Evolutionary conservation across 2,329 filamentous ascomycete species (phyloP).

Genomic region (Claviceps quebecensis): DNA sequence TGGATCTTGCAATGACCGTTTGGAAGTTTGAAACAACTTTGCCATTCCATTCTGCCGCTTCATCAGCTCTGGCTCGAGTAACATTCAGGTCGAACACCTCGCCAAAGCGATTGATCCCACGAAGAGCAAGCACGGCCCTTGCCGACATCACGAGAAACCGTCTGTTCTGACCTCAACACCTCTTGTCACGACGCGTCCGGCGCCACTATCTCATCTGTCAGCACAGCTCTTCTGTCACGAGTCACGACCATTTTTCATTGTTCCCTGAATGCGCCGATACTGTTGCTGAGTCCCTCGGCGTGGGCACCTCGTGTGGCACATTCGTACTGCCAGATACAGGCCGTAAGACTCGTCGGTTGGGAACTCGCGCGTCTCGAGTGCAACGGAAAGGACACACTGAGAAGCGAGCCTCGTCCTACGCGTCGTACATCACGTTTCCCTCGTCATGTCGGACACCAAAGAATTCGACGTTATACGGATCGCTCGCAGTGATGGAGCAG

Average conservation of each 20-base stretch:
- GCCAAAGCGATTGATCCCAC: background rate
- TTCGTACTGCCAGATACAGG: background rate
- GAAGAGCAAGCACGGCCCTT: too few relatives aligned
- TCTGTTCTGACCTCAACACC: background rate
- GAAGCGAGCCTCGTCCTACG: background rate
- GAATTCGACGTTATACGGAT: conserved; percentile 29
- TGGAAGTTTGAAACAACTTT: too few relatives aligned
- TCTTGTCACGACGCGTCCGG: background rate
- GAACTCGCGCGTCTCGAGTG: background rate
- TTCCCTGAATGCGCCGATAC: background rate
- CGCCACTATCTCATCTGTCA: background rate
- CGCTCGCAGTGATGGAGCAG: conserved; percentile 31
- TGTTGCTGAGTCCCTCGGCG: background rate
- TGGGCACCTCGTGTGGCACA: background rate
- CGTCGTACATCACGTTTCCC: background rate
- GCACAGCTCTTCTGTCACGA: too few relatives aligned
- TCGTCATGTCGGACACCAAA: conserved; percentile 20
- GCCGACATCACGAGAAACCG: background rate
- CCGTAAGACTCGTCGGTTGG: background rate
- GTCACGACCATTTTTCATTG: background rate
- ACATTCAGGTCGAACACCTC: background rate
- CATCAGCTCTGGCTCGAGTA: background rate
- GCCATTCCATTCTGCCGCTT: background rate
- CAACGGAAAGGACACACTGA: background rate
- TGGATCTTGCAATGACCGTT: background rate